phyloP scores from a whole-genome alignment of 2,329 filamentous ascomycete genomes.

The Botrytis cinerea region DNA sequence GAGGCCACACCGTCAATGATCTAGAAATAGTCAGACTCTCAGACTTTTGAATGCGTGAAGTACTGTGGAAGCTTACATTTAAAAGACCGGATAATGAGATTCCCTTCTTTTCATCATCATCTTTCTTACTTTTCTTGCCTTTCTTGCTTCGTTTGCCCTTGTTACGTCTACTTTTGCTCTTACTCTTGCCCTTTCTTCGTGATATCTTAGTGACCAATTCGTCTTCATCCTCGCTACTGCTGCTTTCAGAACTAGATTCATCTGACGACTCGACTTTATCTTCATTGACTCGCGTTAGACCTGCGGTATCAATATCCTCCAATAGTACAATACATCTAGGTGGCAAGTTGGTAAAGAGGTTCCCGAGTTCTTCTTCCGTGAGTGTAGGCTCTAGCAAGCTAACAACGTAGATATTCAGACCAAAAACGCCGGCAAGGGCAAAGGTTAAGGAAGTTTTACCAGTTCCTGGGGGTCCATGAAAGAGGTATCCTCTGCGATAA shows the following conservation, averaged over 20 bases:
- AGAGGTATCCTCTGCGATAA: slow-evolving; percentile 74
- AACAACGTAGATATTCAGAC: slow-evolving; percentile 67
- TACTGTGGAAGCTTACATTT: slow-evolving; percentile 49
- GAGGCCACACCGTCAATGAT: slow-evolving; percentile 61
- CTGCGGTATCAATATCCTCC: slow-evolving; percentile 70
- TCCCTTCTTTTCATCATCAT: slow-evolving; percentile 38
- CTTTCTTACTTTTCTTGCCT: slow-evolving; percentile 13
- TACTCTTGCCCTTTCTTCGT: slow-evolving; percentile 46
- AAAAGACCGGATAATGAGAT: slow-evolving; percentile 78
- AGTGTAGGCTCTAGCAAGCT: slow-evolving; percentile 60
- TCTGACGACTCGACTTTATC: slow-evolving; percentile 26
- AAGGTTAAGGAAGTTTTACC: slow-evolving; percentile 71
- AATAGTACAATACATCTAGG: slow-evolving; percentile 65
- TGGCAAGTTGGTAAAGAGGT: slow-evolving; percentile 62
- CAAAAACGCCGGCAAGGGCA: slow-evolving; percentile 65
- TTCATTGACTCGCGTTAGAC: slow-evolving; percentile 50
- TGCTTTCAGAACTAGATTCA: not conserved
- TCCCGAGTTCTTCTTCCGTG: slow-evolving; percentile 61
- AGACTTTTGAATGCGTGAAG: not conserved
- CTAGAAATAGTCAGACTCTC: not conserved
- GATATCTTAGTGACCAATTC: slow-evolving; percentile 45
- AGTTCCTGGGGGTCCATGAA: slow-evolving; percentile 73
- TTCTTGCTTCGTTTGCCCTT: slow-evolving; percentile 39
- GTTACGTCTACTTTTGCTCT: slow-evolving; percentile 28
- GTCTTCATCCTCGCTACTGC: slow-evolving; percentile 16